Base-by-base conservation (phyloP, 768 basidiomycete species). In the Tubosaeta brunneosetosa region DNA sequence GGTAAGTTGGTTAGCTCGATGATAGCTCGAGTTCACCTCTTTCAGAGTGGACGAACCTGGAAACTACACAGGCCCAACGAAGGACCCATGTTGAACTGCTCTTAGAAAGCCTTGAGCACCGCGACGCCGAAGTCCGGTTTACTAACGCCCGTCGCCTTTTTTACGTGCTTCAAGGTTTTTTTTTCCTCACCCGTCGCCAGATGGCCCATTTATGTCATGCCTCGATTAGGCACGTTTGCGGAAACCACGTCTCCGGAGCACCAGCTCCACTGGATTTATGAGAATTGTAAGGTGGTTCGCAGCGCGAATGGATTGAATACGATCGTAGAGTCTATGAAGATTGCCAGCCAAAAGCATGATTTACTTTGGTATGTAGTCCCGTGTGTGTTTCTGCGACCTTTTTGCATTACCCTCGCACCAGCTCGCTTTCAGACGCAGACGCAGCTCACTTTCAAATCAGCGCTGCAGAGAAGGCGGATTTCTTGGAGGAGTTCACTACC, bases 221-320 rank as follows among this genome's bases (percentile, higher is more conserved):
- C 44, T 22, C 44, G 22, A 47, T 37, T 49, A 94, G 93, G 93
- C 33, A 88, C 90, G 5, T 97, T 95, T 63, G 87, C 85, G 4
- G 94, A 97, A 68, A 91, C 93, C 0, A 82, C 82, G 10, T 92
- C 92, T 19, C 89, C 93, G 1, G 93, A 98, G 65, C 87, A 95
- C 66, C 95, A 99, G 66, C 74, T 98, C 36, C 91, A 94, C 58
- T 94, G 93, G 86, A 89, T 99, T 61, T 88, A 94, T 55, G 88
- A 95, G 69, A 95, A 97, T 66, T 89, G 88, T 66, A 91, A 88
- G 66, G 76, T 90, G 17, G 85, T 98, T 2, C 81, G 93, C 46
- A 76, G 79, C 19, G 86, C 86, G 0, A 91, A 95, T 68, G 94
- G 94, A 17, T 72, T 97, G 29, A 83, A 80, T 61, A 81, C 78